Evolutionary conservation across 495 filamentous ascomycete genomes (phyloP), one percentile per base, ranked within the genome.

Genomic region (Penicillium soppii): DNA sequence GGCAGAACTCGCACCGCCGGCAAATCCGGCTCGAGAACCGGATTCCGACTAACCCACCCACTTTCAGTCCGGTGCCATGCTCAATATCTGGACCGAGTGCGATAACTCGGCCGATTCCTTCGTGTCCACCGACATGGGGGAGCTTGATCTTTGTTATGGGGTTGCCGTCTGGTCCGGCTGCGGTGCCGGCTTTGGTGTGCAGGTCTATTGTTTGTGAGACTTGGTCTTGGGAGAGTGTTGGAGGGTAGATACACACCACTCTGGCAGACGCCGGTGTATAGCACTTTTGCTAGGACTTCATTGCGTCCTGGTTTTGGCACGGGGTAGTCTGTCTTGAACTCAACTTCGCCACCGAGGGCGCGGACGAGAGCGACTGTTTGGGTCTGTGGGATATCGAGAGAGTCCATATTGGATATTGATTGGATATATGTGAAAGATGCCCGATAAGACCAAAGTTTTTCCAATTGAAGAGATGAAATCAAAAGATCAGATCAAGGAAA

Each of bases 201-300:
- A 79, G 74, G 44, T 78, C 73, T 78, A 30, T 39, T 3, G 5
- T 7, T 10, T 38, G 27, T 50, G 8, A 45, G 21, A 44, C 2
- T 13, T 1, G 20, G 32, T 21, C n/a, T 39, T 50, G 17, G 5
- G 21, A 29, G 21, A 16, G 23, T 52, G 37, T 20, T 32, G 16
- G 7, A 36, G 10, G 22, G 13, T 3, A 7, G 25, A 19, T 26
- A 61, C 65, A 50, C 43, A 75, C 73, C 75, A 52, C 74, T 78
- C 36, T 76, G 74, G 35, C 75, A 80, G 33, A 78, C 74, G 2
- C 76, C 76, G 0, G 66, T 67, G 41, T 78, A 80, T 10, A 78
- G 65, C 3, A 78, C 67, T 50, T 78, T 72, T 26, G 75, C 76
- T 6, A 78, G 57, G 5, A 78, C 74, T 62, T 80, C 76, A 39